Base-by-base conservation (phyloP, 805 yeast species). In the Candida manassasensis region DNA sequence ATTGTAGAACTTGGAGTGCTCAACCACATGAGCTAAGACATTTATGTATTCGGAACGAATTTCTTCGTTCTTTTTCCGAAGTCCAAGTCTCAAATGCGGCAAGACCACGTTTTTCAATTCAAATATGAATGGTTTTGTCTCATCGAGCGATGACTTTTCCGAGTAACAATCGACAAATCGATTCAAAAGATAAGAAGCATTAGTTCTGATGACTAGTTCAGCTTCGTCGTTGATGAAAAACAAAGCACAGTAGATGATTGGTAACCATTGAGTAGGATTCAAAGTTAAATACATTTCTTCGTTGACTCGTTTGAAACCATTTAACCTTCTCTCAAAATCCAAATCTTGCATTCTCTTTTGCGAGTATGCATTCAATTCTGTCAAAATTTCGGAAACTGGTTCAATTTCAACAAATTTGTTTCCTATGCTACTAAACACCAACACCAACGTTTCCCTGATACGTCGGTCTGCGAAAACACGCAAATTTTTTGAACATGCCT, bases 131-230 rank as follows among this genome's bases (percentile, higher is more conserved):
- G 50, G 54, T 9, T 39, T 36, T 2, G 63, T 55, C 11, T 41
- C 55, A 5, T 50, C 53, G 7, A 44, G 49, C 10, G 42, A 39
- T 1, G 48, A 50, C 30, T 50, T 49, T 3, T 12, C 27, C 3
- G 75, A 59, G 14, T 63, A 54, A 28, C 75, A 65, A 45, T 87
- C 96, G 30, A 84, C 59, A 52, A 80, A 86, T 32, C 82, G 65
- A 37, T 69, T 71, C 38, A 90, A 53, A 0, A 78, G 61, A 44
- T 73, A 79, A 0, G 84, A 59, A 2, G 96, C 85, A 50, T 84
- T 85, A 0, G 84, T 73, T 57, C 97, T 73, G 39, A 90, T 63
- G 0, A 95, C 81, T 32, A 83, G 65, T 56, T 90, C 98, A 10
- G 77, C 80, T 24, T 78, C 79, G 48, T 86, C 95, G 38, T 78